Conservation (phyloP, 2,329 filamentous ascomycete genomes). For the Colletotrichum caudatum region DNA sequence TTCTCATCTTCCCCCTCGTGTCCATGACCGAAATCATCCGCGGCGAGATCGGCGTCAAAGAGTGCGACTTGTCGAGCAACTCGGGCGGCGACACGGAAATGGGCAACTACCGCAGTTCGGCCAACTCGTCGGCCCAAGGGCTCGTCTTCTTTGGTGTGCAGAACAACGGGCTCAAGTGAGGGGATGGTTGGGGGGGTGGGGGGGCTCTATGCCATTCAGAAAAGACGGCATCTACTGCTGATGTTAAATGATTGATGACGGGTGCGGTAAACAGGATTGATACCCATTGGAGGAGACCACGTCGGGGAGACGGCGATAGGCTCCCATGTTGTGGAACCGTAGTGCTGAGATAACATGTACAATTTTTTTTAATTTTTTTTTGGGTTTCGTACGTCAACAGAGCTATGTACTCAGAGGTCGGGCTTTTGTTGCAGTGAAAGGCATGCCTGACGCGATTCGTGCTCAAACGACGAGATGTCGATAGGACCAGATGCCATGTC, state of each 20-base stretch:
- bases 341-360: not conserved
- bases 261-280: slow-evolving; percentile 1
- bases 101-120: slow-evolving; percentile 15
- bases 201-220: not conserved
- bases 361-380: not conserved
- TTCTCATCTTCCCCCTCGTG: slow-evolving; percentile 70
- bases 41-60: slow-evolving; percentile 57
- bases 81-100: slow-evolving; percentile 22
- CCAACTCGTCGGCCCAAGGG: slow-evolving; percentile 54
- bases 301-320: not conserved
- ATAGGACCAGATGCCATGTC: not conserved
- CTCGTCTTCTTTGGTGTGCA: slow-evolving; percentile 58
- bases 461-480: not conserved
- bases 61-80: slow-evolving; percentile 20
- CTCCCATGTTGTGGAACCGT: not conserved
- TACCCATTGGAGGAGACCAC: slow-evolving; percentile 3
- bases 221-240: not conserved
- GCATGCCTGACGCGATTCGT: not conserved
- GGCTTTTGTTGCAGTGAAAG: not conserved
- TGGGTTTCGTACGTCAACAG: not conserved
- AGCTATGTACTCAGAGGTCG: no score
- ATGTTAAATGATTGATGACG: slow-evolving; percentile 2
- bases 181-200: not conserved
- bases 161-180: slow-evolving; percentile 51
- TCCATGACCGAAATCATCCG: slow-evolving; percentile 70